Evolutionary conservation across 1,284 basidiomycete species (phyloP).

Genomic region (Rhodotorula sp.): DNA sequence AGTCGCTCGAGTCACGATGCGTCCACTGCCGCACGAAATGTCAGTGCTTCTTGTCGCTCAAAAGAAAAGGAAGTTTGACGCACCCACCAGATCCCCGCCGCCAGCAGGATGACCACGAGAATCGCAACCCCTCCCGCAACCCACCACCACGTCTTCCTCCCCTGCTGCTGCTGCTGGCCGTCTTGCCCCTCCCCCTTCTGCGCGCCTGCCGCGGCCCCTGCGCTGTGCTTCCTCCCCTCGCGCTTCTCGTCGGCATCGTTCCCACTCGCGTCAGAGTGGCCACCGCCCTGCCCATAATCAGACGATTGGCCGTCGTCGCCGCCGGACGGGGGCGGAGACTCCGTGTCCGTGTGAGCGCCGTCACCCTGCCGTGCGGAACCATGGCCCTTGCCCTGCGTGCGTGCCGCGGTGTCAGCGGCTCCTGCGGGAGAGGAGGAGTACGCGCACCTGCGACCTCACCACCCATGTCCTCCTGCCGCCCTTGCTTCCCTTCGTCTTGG

Average conservation of each 20-base stretch:
- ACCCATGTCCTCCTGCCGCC: background rate
- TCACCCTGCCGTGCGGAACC: background rate
- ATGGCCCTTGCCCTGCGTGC: background rate
- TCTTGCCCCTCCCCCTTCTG: background rate
- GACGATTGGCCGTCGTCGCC: background rate
- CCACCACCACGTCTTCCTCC: slow-evolving; percentile 6
- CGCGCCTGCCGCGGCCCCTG: background rate
- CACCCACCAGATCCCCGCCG: background rate
- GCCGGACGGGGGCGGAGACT: background rate
- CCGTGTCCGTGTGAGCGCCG: background rate
- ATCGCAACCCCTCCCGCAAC: background rate
- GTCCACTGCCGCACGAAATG: background rate
- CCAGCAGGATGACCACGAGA: background rate
- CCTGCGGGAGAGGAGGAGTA: background rate
- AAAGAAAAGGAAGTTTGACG: background rate
- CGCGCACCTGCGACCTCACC: slow-evolving; percentile 2
- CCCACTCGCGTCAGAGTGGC: background rate
- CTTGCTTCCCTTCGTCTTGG: too few species aligned
- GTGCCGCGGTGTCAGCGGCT: background rate
- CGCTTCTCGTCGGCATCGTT: too few species aligned
- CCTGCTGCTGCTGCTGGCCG: background rate
- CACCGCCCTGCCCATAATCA: background rate
- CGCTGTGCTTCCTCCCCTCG: background rate
- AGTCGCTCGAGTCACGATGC: background rate
- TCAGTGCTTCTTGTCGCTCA: background rate